Percentiles rank a stretch among this genome's conserved stretches.
These are phyloP conservation scores for Ramichloridium luteum DNA, from an alignment of 2,329 filamentous ascomycete species.

Conservation along the genomic window DNA sequence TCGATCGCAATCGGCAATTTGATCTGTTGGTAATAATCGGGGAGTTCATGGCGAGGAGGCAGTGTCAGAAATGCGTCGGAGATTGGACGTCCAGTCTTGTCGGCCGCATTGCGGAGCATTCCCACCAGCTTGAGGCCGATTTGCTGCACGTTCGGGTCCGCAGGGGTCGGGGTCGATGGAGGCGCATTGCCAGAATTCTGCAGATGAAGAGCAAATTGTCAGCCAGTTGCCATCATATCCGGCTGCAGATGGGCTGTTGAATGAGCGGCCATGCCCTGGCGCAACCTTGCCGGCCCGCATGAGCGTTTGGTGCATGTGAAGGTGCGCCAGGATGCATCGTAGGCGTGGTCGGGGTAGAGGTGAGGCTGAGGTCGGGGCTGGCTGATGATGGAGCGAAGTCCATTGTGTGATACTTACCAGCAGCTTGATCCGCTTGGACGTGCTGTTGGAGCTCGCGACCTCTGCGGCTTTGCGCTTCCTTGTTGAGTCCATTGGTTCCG, in stretches of 20 bases:
- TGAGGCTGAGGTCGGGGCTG: too few species aligned
- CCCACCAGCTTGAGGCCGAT: conserved; percentile 63
- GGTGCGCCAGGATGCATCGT: too few species aligned
- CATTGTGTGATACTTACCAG: conserved; percentile 43
- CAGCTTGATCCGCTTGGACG: conserved; percentile 46
- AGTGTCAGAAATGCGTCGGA: conserved; percentile 64
- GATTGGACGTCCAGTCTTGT: conserved; percentile 69
- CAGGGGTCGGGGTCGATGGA: conserved; percentile 5
- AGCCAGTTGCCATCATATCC: too few species aligned
- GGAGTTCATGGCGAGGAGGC: conserved; percentile 39
- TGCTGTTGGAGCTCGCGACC: conserved; percentile 38
- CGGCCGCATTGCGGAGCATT: conserved; percentile 60
- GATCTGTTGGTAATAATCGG: conserved; percentile 67
- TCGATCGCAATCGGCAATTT: conserved; percentile 68
- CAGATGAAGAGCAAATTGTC: too few species aligned
- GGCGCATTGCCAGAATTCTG: not conserved
- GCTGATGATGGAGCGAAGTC: too few species aligned
- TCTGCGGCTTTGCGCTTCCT: conserved; percentile 45
- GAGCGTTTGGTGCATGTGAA: too few species aligned
- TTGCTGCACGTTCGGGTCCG: conserved; percentile 31
- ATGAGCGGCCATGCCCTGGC: too few species aligned
- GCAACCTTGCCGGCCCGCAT: too few species aligned
- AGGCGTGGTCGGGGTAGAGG: too few species aligned
- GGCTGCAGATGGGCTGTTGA: too few species aligned
- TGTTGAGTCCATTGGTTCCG: conserved; percentile 32